Evolutionary conservation across 2,329 filamentous ascomycete genomes (phyloP).

Genomic region (Xylariaceae sp.): DNA sequence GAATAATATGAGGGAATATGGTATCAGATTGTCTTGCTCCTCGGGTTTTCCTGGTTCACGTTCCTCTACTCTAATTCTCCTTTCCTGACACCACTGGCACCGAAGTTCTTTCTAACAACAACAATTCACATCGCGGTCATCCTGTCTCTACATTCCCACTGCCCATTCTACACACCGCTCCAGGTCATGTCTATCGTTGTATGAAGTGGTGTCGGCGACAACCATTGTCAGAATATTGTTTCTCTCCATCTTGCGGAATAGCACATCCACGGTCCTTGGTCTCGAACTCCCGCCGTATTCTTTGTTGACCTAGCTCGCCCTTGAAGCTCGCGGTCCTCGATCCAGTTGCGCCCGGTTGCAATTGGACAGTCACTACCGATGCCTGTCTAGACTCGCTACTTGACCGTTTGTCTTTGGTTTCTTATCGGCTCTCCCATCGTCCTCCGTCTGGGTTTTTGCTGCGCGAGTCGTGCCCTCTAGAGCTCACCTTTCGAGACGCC

Average conservation of each 20-base stretch:
- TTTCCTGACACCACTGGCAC: conserved; percentile 14
- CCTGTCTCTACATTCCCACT: conserved; percentile 3
- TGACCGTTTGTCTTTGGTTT: conserved; percentile 6
- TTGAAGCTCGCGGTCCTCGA: conserved; percentile 16
- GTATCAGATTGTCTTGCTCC: conserved; percentile 15
- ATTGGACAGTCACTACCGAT: conserved; percentile 27
- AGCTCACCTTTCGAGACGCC: background rate
- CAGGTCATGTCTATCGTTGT: conserved; percentile 15
- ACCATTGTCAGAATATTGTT: conserved; percentile 9
- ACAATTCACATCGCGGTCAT: conserved; percentile 9
- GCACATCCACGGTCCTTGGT: background rate
- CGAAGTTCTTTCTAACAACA: conserved; percentile 5
- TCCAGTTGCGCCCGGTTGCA: conserved; percentile 28
- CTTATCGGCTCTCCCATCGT: background rate
- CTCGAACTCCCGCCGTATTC: background rate
- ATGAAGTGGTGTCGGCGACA: conserved; percentile 19
- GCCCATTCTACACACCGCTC: conserved; percentile 1
- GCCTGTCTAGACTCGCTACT: conserved; percentile 22
- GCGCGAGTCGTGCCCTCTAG: conserved; percentile 4
- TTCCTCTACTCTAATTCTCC: conserved; percentile 15
- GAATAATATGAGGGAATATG: too few species aligned
- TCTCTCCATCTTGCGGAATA: background rate
- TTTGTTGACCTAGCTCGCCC: conserved; percentile 3
- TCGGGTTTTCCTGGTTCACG: conserved; percentile 17
- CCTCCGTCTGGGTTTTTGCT: background rate